Percentiles rank a stretch among this genome's conserved stretches.
Conservation (phyloP, 108 stramenopile genomes). For the Nitzschia sp. region DNA sequence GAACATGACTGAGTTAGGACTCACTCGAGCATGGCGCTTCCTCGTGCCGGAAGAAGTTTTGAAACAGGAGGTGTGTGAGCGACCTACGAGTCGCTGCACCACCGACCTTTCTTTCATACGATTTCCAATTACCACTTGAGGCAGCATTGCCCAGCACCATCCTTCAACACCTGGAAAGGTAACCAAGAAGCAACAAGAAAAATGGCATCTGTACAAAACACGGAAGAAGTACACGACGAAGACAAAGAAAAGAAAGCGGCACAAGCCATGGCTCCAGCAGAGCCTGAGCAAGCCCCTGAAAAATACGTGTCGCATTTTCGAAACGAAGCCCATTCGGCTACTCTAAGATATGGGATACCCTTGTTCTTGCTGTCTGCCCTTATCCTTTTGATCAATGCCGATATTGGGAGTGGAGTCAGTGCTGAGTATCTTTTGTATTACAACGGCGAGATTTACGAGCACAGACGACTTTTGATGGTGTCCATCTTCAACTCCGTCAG, state of each 20-base stretch:
- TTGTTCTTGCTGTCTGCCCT: constrained; percentile 11
- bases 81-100: too few relatives aligned
- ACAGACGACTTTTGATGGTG: neutral
- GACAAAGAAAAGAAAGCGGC: neutral
- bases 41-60: too few relatives aligned
- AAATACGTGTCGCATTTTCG: constrained; percentile 23
- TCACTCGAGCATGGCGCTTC: too few relatives aligned
- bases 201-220: too few relatives aligned
- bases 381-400: constrained; percentile 24
- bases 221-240: too few relatives aligned
- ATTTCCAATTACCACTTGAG: too few relatives aligned
- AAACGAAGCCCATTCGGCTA: constrained; percentile 7
- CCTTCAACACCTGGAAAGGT: too few relatives aligned
- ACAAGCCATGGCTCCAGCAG: neutral
- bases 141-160: too few relatives aligned
- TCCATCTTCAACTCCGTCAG: constrained; percentile 31
- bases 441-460: constrained; percentile 18
- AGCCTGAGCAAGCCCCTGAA: neutral
- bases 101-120: too few relatives aligned
- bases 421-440: constrained; percentile 24
- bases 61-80: too few relatives aligned
- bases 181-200: too few relatives aligned
- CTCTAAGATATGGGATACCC: constrained; percentile 30
- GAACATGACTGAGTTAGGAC: too few relatives aligned
- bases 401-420: constrained; percentile 39